phyloP scores from a whole-genome alignment of 257 asterid species.

The Osmanthus fragrans region DNA sequence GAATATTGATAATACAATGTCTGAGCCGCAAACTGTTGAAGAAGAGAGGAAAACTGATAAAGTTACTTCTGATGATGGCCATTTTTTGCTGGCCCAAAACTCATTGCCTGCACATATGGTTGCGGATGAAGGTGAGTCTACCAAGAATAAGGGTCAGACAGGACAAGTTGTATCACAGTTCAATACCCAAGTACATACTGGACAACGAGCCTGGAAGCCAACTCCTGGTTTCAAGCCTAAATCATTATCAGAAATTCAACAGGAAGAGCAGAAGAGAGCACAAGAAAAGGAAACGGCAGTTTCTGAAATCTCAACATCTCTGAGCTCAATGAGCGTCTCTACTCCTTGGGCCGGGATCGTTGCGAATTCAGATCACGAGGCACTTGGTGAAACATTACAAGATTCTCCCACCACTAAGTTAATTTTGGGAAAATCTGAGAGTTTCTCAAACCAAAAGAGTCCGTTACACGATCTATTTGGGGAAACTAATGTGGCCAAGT shows the following conservation, averaged over 20 bases:
- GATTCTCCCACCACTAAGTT: conserved; percentile 36
- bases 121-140: conserved; percentile 28
- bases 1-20: conserved; percentile 29
- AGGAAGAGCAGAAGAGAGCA: conserved; percentile 92
- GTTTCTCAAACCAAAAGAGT: conserved; percentile 40
- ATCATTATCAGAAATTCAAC: conserved; percentile 85
- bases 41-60: conserved; percentile 33
- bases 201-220: conserved; percentile 89
- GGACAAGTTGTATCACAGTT: conserved; percentile 42
- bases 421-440: conserved; percentile 43
- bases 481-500: conserved; percentile 40
- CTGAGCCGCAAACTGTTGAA: conserved; percentile 30
- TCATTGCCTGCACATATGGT: conserved; percentile 13
- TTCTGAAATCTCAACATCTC: conserved; percentile 54
- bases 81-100: conserved; percentile 31
- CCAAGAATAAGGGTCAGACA: conserved; percentile 33
- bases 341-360: conserved; percentile 67
- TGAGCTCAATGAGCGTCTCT: conserved; percentile 48
- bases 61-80: conserved; percentile 31
- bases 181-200: conserved; percentile 37
- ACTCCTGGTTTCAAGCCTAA: conserved; percentile 97
- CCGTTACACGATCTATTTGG: conserved; percentile 65
- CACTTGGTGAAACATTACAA: conserved; percentile 39
- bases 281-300: conserved; percentile 42
- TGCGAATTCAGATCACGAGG: conserved; percentile 54